These are phyloP conservation scores for Neurospora tetrasperma DNA, from an alignment of 495 filamentous ascomycete genomes.

Conservation along the genomic window DNA sequence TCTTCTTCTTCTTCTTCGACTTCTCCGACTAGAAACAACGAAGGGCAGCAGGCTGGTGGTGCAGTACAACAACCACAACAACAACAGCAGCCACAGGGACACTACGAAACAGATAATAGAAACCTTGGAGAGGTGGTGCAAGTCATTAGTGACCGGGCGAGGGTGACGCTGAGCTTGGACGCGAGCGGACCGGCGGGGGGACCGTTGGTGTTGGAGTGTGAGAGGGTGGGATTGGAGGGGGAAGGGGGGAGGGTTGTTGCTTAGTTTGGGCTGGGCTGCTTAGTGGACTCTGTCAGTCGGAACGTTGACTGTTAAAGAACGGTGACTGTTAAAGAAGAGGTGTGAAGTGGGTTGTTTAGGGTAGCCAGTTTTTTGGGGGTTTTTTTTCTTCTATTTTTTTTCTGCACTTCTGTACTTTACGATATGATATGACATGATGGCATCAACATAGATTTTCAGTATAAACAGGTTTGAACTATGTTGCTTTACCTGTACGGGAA, in stretches of 20 bases:
- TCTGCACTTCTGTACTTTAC: no score
- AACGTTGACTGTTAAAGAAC: no score
- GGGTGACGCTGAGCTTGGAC: conserved; percentile 68
- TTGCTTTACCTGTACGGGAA: background rate
- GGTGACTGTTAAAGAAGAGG: no score
- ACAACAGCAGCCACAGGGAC: background rate
- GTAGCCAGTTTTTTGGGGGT: background rate
- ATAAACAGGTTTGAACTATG: background rate
- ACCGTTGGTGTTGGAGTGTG: conserved; percentile 52
- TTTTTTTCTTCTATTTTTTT: no score
- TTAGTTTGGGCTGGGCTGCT: background rate
- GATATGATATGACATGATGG: no score
- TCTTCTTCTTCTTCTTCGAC: background rate
- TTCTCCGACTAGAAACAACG: background rate
- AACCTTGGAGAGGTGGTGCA: conserved; percentile 67
- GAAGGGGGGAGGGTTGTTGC: conserved; percentile 27
- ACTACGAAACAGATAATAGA: conserved; percentile 71
- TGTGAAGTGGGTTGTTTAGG: background rate
- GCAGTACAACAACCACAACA: no score
- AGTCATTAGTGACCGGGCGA: conserved; percentile 63
- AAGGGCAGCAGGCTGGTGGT: no score
- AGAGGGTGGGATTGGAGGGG: conserved; percentile 29
- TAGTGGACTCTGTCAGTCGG: no score
- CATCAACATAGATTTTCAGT: background rate
- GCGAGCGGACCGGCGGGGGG: conserved; percentile 50